Conservation (phyloP, 768 basidiomycete genomes). For the Myochromella boudieri region DNA sequence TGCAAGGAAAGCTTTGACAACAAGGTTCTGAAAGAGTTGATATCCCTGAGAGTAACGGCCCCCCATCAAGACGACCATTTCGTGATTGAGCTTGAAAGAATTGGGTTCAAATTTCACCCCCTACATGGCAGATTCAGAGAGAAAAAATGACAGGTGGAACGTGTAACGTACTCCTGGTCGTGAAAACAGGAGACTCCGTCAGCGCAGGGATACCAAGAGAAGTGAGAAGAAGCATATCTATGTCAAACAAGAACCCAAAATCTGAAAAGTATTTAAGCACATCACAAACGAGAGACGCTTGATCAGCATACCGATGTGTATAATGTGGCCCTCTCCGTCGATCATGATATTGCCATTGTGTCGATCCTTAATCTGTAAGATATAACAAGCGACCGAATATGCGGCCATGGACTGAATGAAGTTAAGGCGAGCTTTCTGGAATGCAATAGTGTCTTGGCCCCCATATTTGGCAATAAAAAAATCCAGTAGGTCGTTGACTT, state of each 20-base stretch:
- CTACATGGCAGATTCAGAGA: constrained; percentile 43
- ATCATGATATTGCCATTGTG: constrained; percentile 99
- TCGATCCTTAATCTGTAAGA: constrained; percentile 96
- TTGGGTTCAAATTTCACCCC: constrained; percentile 98
- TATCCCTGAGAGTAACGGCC: constrained; percentile 94
- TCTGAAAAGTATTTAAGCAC: constrained; percentile 42
- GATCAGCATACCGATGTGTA: constrained; percentile 78
- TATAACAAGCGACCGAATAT: constrained; percentile 97
- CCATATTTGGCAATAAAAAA: constrained; percentile 96
- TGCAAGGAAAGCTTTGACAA: constrained; percentile 95
- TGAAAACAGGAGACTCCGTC: constrained; percentile 34
- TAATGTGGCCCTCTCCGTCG: constrained; percentile 94
- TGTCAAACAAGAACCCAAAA: constrained; percentile 96
- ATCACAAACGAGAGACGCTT: neutral
- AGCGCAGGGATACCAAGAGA: constrained; percentile 13
- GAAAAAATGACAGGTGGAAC: constrained; percentile 4
- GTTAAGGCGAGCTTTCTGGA: constrained; percentile 90
- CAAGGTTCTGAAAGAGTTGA: constrained; percentile 89
- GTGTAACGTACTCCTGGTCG: constrained; percentile 63
- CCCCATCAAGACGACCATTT: constrained; percentile 98
- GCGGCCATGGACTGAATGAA: constrained; percentile 99
- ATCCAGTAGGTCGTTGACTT: constrained; percentile 92
- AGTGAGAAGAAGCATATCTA: constrained; percentile 70
- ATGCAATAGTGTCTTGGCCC: constrained; percentile 81
- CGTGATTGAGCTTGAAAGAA: constrained; percentile 98